Conservation (phyloP, 495 filamentous ascomycete species). For the Tuber microsphaerosporum region DNA sequence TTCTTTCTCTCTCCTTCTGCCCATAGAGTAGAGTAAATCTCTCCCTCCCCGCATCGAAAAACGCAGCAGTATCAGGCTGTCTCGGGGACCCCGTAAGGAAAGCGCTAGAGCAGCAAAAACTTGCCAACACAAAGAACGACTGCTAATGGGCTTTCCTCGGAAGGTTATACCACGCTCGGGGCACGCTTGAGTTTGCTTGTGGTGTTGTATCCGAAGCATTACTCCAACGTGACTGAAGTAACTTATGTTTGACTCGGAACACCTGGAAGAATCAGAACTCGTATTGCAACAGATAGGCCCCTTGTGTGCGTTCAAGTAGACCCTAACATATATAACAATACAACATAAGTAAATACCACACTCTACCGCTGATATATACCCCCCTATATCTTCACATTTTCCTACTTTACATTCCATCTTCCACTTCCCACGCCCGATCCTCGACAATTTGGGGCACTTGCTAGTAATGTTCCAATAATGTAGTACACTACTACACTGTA, state of each 20-base stretch:
- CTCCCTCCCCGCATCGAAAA: too few relatives aligned
- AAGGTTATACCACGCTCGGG: neutral
- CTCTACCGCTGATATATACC: too few relatives aligned
- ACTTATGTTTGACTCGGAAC: neutral
- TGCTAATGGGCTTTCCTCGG: neutral
- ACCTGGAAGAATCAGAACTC: neutral
- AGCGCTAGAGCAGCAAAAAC: neutral
- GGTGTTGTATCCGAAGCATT: neutral
- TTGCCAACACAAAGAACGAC: neutral
- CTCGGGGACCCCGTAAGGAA: neutral
- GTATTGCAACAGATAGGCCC: too few relatives aligned
- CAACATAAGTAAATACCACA: too few relatives aligned
- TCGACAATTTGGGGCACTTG: neutral
- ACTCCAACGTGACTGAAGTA: too few relatives aligned
- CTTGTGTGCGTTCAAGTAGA: too few relatives aligned
- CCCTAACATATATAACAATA: too few relatives aligned
- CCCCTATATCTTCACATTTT: too few relatives aligned
- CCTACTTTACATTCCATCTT: neutral
- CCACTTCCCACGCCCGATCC: neutral
- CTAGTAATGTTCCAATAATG: neutral
- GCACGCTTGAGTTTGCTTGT: neutral
- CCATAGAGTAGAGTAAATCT: too few relatives aligned
- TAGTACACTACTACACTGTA: neutral
- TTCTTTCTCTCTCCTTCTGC: neutral
- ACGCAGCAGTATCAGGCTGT: neutral